Evolutionary conservation across 2,329 filamentous ascomycete genomes (phyloP).

Genomic region (Furcasterigmium sp.): DNA sequence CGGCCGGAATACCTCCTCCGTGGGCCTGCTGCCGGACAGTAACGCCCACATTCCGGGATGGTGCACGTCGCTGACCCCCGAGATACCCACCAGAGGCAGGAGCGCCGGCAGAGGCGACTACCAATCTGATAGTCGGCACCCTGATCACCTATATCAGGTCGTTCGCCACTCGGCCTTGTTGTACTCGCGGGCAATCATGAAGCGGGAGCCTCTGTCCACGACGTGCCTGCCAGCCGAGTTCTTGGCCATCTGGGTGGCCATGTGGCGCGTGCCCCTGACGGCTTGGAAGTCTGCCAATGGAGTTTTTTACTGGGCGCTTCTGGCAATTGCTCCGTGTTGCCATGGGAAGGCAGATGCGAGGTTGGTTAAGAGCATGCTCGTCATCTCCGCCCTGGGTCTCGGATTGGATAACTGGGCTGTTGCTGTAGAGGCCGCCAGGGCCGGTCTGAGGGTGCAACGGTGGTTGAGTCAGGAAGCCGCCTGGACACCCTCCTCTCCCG

Average conservation of each 20-base stretch:
- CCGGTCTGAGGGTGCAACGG: slow-evolving; percentile 31
- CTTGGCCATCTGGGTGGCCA: slow-evolving; percentile 36
- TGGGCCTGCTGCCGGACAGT: too few relatives aligned
- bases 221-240: slow-evolving; percentile 34
- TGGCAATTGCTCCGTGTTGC: slow-evolving; percentile 34
- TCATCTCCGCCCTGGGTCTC: slow-evolving; percentile 37
- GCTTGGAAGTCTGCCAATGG: slow-evolving; percentile 42
- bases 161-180: slow-evolving; percentile 40
- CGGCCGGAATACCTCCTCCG: too few relatives aligned
- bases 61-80: too few relatives aligned
- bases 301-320: slow-evolving; percentile 42
- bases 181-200: slow-evolving; percentile 40
- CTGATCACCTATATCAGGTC: slow-evolving; percentile 41
- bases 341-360: slow-evolving; percentile 32
- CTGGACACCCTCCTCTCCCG: too few relatives aligned
- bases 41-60: too few relatives aligned
- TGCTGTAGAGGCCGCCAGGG: slow-evolving; percentile 27
- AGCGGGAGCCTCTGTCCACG: slow-evolving; percentile 33
- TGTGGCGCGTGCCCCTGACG: slow-evolving; percentile 40
- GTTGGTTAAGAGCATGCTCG: slow-evolving; percentile 40
- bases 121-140: slow-evolving; percentile 5
- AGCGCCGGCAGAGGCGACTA: too few relatives aligned
- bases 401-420: slow-evolving; percentile 45
- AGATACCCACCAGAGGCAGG: too few relatives aligned
- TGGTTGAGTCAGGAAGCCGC: slow-evolving; percentile 27